Base-by-base conservation (phyloP, 192 early-diverging fungal genomes). In the Helicostylum pulchrum region DNA sequence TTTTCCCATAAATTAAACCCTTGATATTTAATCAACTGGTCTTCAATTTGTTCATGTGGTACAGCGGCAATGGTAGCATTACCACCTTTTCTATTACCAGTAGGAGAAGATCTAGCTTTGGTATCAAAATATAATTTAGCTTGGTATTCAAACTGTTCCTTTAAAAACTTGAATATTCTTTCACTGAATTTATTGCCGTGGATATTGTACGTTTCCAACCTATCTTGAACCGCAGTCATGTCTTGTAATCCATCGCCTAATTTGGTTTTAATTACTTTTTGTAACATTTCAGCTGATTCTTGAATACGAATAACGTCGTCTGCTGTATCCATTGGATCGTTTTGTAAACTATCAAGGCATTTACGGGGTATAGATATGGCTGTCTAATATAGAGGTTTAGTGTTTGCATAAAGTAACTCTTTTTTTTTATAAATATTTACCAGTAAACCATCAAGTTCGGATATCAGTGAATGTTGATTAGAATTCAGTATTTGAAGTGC, bases 401-500 rank as follows among this genome's bases (percentile, higher is more conserved):
- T 60, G 10, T n/a, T 6, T 15, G 21, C n/a, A 55, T 46, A 21
- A n/a, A n/a, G n/a, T n/a, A n/a, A n/a, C n/a, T n/a, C n/a, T n/a
- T n/a, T 31, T 5, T 49, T 2, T 26, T 26, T 26, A 26, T 20
- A 21, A 44, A 43, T 19, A 65, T 39, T 71, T 77, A 88, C 87
- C 65, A 96, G 70, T 19, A 97, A 75, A 31, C 79, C 82, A 55
- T 96, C 93, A 11, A 99, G 78, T 71, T 97, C 95, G n/a, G 71
- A 75, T 10, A 97, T 76, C 34, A 99, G 74, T 23, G 80, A 80
- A 34, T 92, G 88, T 66, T 99, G 97, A 72, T 97, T 99, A 12
- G 79, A 78, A 10, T 93, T 91, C 46, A 92, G 87, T 23, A 93
- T 81, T 72, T 97, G 94, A 57, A 99, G 81, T 56, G 83, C 89